These are phyloP conservation scores for Dactylonectria estremocensis DNA, from an alignment of 2,329 filamentous ascomycete genomes.

Conservation along the genomic window DNA sequence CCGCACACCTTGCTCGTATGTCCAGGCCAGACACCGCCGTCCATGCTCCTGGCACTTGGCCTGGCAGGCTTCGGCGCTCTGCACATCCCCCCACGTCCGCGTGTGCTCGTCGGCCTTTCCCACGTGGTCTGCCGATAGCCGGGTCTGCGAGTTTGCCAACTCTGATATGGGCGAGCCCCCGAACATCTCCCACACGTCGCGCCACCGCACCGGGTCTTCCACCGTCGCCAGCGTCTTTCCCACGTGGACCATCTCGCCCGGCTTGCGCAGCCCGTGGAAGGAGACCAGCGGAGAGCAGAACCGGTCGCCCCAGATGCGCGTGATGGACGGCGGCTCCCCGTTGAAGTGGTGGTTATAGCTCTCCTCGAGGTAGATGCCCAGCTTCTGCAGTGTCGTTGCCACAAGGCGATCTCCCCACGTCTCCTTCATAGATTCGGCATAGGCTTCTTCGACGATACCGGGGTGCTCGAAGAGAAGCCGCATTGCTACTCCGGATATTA, in stretches of 20 bases:
- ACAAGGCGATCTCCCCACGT: constrained; percentile 70
- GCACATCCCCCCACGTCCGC: constrained; percentile 55
- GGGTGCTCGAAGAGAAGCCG: constrained; percentile 61
- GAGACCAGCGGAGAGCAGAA: constrained; percentile 70
- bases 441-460: constrained; percentile 60
- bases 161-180: constrained; percentile 57
- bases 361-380: constrained; percentile 71
- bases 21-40: constrained; percentile 67
- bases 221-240: constrained; percentile 59
- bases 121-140: constrained; percentile 63
- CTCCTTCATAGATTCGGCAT: constrained; percentile 65
- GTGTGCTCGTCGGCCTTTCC: constrained; percentile 63
- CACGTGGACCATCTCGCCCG: constrained; percentile 62
- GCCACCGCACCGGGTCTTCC: constrained; percentile 63
- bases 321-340: constrained; percentile 66
- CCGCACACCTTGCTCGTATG: constrained; percentile 58
- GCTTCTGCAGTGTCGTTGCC: constrained; percentile 66
- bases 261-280: constrained; percentile 66
- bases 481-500: constrained; percentile 68
- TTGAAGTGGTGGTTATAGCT: constrained; percentile 69
- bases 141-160: constrained; percentile 56
- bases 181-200: constrained; percentile 66
- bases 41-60: constrained; percentile 58
- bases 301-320: constrained; percentile 64
- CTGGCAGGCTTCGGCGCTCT: constrained; percentile 60